A percentile compares a stretch with the other conserved stretches of the same genome.
Evolutionary conservation across 306 rosid species (phyloP).

Genomic region (Carpinus viminea): DNA sequence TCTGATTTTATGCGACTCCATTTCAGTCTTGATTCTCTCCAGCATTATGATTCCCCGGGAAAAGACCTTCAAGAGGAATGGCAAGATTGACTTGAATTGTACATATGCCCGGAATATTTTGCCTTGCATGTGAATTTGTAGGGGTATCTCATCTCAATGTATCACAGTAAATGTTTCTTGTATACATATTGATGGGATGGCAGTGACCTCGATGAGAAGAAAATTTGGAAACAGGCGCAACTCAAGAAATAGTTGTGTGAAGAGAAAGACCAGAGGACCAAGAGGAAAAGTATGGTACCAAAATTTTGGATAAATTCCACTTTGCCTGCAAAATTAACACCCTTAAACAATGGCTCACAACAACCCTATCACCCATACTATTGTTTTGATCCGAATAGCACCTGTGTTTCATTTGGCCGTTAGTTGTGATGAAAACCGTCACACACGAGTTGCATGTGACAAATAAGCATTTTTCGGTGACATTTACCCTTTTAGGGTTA

Average conservation of each 20-base stretch:
- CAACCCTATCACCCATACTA: too few relatives aligned
- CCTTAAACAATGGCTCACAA: too few relatives aligned
- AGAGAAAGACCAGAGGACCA: neutral
- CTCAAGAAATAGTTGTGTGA: neutral
- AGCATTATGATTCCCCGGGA: conserved; percentile 32
- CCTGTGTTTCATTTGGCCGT: too few relatives aligned
- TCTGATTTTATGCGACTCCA: conserved; percentile 25
- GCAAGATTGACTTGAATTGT: conserved; percentile 20
- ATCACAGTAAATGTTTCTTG: neutral
- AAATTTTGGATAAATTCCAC: neutral
- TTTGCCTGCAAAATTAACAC: too few relatives aligned
- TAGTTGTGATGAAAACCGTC: too few relatives aligned
- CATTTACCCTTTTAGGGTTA: too few relatives aligned
- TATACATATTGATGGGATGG: neutral
- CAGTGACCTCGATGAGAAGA: conserved; percentile 1
- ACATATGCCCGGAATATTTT: neutral
- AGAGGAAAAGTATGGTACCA: neutral
- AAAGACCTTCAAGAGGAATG: conserved; percentile 21
- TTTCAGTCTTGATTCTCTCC: conserved; percentile 62
- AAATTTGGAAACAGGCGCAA: neutral
- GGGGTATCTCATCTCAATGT: neutral
- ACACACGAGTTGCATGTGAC: too few relatives aligned
- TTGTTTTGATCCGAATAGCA: too few relatives aligned
- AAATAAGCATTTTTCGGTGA: too few relatives aligned
- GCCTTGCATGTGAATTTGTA: neutral